Percentiles rank a stretch among this genome's conserved stretches.
These are phyloP conservation scores for Arabidopsis arenosa DNA, from an alignment of 345 rosid species.

Conservation along the genomic window DNA sequence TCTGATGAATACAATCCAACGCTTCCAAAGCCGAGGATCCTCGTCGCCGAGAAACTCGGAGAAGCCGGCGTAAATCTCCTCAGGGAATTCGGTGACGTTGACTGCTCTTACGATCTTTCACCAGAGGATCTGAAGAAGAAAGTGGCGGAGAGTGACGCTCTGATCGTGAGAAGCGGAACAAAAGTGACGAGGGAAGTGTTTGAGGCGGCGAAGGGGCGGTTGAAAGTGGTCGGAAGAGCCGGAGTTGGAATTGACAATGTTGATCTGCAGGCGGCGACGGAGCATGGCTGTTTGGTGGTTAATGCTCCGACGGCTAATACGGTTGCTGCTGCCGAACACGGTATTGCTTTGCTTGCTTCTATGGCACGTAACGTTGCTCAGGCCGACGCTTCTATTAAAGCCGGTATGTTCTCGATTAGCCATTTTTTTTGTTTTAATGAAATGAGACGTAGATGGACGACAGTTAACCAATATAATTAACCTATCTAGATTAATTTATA, in stretches of 20 bases:
- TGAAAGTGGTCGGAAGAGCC: slow-evolving; percentile 87
- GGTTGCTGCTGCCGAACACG: slow-evolving; percentile 85
- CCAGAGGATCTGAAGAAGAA: slow-evolving; percentile 61
- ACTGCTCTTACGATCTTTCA: slow-evolving; percentile 70
- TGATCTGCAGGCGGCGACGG: slow-evolving; percentile 89
- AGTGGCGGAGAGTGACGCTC: slow-evolving; percentile 63
- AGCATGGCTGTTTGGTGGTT: slow-evolving; percentile 78
- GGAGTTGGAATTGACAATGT: slow-evolving; percentile 90
- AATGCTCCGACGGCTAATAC: slow-evolving; percentile 90
- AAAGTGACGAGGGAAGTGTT: slow-evolving; percentile 80
- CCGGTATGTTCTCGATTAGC: slow-evolving; percentile 54
- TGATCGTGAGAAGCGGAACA: slow-evolving; percentile 92
- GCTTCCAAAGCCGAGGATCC: slow-evolving; percentile 50
- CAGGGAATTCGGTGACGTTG: slow-evolving; percentile 58
- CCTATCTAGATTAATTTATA: neutral
- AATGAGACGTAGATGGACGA: neutral
- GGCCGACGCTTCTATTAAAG: slow-evolving; percentile 87
- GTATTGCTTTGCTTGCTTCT: slow-evolving; percentile 74
- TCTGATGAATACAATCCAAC: slow-evolving; percentile 4
- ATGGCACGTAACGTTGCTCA: slow-evolving; percentile 84
- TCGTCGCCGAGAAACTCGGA: slow-evolving; percentile 89
- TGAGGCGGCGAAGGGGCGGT: slow-evolving; percentile 69
- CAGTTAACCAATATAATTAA: neutral
- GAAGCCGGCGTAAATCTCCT: slow-evolving; percentile 71
- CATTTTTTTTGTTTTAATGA: neutral